Base-by-base conservation (phyloP, 768 basidiomycete species). In the Steccherinum ochraceum region DNA sequence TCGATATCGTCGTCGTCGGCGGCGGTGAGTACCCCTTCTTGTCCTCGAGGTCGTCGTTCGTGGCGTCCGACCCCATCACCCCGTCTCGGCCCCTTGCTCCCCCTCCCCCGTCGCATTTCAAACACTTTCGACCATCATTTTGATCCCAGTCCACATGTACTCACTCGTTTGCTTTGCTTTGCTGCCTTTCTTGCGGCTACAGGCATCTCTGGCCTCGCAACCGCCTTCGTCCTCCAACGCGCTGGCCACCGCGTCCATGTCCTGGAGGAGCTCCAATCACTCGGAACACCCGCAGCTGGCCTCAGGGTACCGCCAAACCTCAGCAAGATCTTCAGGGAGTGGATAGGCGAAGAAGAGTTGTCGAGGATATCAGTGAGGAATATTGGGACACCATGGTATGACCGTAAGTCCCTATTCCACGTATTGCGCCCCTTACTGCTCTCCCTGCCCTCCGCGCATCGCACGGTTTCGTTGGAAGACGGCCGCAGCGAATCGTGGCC, bases 201-300 rank as follows among this genome's bases (percentile, higher is more conserved):
- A 57, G 74, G 77, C 13, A 70, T 84, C 12, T 71, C 76, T 35
- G 84, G 83, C 10, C 66, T 83, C 45, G 74, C 82, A 2, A 67
- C 74, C 27, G 83, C 83, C 3, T 76, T 74, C 56, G 69, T 77
- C 13, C 69, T 86, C 40, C 71, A 71, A 42, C 73, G 72, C 56
- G 75, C 75, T 4, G 83, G 84, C 4, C 84, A 86, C 64, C 65
- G 69, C 25, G 83, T 84, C n/a, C 66, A 73, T 2, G 72, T 86
- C 2, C 61, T 84, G 19, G 83, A 85, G 59, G 67, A 71, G 52
- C 65, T 62, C 16, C 68, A 71, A 50, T 74, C 72, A 13, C 67
- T 67, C n/a, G 62, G 69, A n/a, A 49, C 50, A 26, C 63, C 61
- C 64, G 19, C 62, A 52, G 70, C 67, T 43, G 77, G 76, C 19